phyloP scores from a whole-genome alignment of 352 stramenopile genomes.

The Globisporangium abappressorium region DNA sequence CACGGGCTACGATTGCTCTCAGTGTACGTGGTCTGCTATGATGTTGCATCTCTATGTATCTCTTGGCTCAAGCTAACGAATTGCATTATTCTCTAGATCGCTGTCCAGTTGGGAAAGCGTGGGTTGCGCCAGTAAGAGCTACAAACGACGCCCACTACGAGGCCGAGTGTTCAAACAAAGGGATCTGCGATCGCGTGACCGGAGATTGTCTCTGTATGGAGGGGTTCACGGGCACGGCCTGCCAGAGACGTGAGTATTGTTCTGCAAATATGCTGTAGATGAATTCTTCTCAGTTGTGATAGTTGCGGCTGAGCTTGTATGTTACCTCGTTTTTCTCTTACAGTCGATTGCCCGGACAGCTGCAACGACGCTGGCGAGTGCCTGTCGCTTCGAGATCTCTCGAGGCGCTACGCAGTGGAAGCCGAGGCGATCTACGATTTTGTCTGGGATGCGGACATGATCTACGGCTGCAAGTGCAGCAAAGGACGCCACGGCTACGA shows the following conservation, averaged over 20 bases:
- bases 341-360: slow-evolving; percentile 47
- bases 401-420: slow-evolving; percentile 34
- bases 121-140: slow-evolving; percentile 49
- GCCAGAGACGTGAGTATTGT: slow-evolving; percentile 51
- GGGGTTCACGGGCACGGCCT: slow-evolving; percentile 67
- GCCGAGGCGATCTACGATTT: slow-evolving; percentile 50
- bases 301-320: not conserved
- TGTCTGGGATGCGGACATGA: slow-evolving; percentile 70
- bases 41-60: not conserved
- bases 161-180: slow-evolving; percentile 78
- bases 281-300: too few species aligned
- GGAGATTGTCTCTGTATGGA: slow-evolving; percentile 61
- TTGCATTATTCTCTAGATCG: slow-evolving; percentile 21
- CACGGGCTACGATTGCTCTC: slow-evolving; percentile 59
- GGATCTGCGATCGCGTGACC: slow-evolving; percentile 47
- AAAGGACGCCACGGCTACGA: slow-evolving; percentile 78
- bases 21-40: slow-evolving; percentile 26
- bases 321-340: not conserved
- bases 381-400: slow-evolving; percentile 66
- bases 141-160: slow-evolving; percentile 57
- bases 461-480: slow-evolving; percentile 88
- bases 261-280: too few species aligned
- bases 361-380: slow-evolving; percentile 57
- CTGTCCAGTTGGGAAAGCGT: slow-evolving; percentile 52
- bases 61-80: not conserved